These are phyloP conservation scores for Hyparrhenia diplandra DNA, from an alignment of 176 grass and related monocot genomes.

Conservation along the genomic window DNA sequence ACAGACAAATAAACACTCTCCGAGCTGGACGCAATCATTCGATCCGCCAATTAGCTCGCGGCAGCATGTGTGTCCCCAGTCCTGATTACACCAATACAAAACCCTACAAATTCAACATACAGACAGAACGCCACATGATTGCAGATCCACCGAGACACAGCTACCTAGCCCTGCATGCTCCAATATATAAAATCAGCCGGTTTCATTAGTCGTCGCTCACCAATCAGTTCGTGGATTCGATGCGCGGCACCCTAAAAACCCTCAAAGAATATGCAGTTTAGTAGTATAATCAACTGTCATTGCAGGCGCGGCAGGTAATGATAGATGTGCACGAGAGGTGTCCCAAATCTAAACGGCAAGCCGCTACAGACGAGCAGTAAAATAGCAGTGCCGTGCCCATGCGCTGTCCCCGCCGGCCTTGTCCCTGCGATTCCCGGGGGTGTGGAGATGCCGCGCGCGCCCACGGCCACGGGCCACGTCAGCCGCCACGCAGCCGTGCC, in stretches of 20 bases:
- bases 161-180: background rate
- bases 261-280: too few relatives aligned
- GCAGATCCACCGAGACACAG: background rate
- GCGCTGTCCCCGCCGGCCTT: slow-evolving; percentile 10
- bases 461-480: too few relatives aligned
- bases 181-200: background rate
- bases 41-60: too few relatives aligned
- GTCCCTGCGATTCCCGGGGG: background rate
- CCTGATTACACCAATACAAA: background rate
- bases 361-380: background rate
- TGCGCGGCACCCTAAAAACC: too few relatives aligned
- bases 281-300: background rate
- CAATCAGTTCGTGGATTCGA: too few relatives aligned
- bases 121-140: background rate
- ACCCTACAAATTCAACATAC: background rate
- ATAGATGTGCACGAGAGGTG: background rate
- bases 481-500: too few relatives aligned
- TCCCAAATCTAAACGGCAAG: slow-evolving; percentile 6
- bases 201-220: background rate
- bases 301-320: background rate
- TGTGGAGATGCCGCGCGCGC: too few relatives aligned
- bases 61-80: background rate
- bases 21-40: background rate
- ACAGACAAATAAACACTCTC: too few relatives aligned
- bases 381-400: background rate